Evolutionary conservation across 164 flowering plant genomes (phyloP).

Genomic region (Buxus sempervirens): DNA sequence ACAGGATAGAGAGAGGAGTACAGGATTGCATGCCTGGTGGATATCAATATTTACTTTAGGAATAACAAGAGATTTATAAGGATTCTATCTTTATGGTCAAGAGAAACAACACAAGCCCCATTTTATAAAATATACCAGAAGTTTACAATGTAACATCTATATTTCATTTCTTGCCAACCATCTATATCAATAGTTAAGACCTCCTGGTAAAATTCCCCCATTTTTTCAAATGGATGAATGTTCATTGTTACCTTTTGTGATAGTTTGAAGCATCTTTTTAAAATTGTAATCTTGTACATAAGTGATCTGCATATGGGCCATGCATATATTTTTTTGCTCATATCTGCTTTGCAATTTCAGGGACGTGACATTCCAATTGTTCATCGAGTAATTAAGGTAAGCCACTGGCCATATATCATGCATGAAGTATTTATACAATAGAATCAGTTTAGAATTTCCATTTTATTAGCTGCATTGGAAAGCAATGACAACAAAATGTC

Average conservation of each 20-base stretch:
- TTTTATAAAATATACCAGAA: not conserved
- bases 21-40: no score
- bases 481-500: no score
- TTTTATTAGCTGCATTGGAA: not conserved
- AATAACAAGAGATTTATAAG: no score
- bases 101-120: not conserved
- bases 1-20: no score
- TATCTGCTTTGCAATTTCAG: conserved; percentile 25
- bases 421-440: not conserved
- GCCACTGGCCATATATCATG: not conserved
- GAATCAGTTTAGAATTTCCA: not conserved
- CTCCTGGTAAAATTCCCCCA: not conserved
- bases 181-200: not conserved
- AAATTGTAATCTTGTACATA: not conserved
- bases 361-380: conserved; percentile 89
- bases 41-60: not conserved
- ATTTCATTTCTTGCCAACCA: not conserved
- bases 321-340: conserved; percentile 5
- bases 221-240: not conserved
- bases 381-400: conserved; percentile 85
- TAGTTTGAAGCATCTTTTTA: not conserved
- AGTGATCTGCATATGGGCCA: not conserved
- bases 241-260: not conserved
- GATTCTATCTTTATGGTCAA: not conserved
- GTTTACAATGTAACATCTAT: not conserved